Percentiles rank a stretch among this genome's conserved stretches.
Conservation (phyloP, 768 basidiomycete species). For the Amanita polypyramis region DNA sequence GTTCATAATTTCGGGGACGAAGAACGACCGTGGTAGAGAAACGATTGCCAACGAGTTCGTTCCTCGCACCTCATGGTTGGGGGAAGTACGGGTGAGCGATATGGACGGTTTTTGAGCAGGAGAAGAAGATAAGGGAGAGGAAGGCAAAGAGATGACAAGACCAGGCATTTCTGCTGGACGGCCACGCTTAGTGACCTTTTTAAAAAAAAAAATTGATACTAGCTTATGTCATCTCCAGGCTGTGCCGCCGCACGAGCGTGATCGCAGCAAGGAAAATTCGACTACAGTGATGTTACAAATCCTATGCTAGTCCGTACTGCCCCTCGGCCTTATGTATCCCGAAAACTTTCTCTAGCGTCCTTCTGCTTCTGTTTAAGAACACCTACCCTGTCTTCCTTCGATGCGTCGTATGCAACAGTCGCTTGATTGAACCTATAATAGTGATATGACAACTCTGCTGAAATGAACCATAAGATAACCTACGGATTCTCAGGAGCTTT, state of each 20-base stretch:
- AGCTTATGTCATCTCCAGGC: not conserved
- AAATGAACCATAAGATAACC: constrained; percentile 16
- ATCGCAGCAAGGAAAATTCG: not conserved
- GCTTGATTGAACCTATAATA: constrained; percentile 76
- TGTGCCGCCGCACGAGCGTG: not conserved
- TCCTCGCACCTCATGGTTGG: constrained; percentile 8
- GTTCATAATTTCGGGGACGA: constrained; percentile 56
- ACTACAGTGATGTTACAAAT: not conserved
- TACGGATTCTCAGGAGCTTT: constrained; percentile 95
- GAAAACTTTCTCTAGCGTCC: constrained; percentile 56
- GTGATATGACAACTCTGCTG: not conserved
- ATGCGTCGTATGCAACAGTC: constrained; percentile 70
- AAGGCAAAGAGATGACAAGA: constrained; percentile 7
- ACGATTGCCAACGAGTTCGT: constrained; percentile 88
- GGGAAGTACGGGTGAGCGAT: not conserved
- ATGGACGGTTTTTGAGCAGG: not conserved
- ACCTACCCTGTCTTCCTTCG: constrained; percentile 76
- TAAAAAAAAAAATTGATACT: not conserved
- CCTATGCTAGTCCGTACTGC: not conserved
- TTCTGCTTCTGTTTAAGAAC: constrained; percentile 62
- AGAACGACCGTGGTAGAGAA: constrained; percentile 65
- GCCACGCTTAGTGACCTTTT: not conserved
- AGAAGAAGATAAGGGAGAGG: constrained; percentile 1
- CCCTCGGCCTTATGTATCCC: constrained; percentile 24
- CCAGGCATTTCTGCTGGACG: constrained; percentile 4